phyloP scores from a whole-genome alignment of 2,329 filamentous ascomycete species.

The Aspergillus thermomutatus region DNA sequence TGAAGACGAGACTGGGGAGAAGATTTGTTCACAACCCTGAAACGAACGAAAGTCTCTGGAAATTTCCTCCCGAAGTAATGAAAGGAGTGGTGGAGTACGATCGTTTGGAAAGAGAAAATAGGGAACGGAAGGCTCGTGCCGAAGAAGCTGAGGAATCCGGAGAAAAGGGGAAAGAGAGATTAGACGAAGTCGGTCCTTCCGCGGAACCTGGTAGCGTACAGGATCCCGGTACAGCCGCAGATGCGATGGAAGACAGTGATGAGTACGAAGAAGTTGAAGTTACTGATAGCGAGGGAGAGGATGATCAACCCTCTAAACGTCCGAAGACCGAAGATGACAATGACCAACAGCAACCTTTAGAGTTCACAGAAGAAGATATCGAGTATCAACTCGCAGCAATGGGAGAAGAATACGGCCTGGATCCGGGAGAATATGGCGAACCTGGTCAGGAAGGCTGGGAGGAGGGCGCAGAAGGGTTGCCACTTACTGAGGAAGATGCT shows the following conservation, averaged over 20 bases:
- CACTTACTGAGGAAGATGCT: slow-evolving; percentile 72
- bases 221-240: slow-evolving; percentile 25
- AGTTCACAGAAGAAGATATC: slow-evolving; percentile 93
- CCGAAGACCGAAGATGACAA: slow-evolving; percentile 53
- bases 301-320: slow-evolving; percentile 52
- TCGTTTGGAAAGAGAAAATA: slow-evolving; percentile 67
- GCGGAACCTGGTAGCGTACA: slow-evolving; percentile 7
- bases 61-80: slow-evolving; percentile 83
- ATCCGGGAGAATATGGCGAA: slow-evolving; percentile 72
- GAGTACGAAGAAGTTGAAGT: slow-evolving; percentile 79
- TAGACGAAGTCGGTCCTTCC: slow-evolving; percentile 5
- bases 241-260: slow-evolving; percentile 55
- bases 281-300: slow-evolving; percentile 55
- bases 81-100: slow-evolving; percentile 68
- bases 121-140: slow-evolving; percentile 50
- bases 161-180: slow-evolving; percentile 6
- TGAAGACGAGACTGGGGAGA: slow-evolving; percentile 86
- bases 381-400: slow-evolving; percentile 87
- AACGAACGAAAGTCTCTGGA: slow-evolving; percentile 91
- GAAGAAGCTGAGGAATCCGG: slow-evolving; percentile 21
- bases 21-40: slow-evolving; percentile 85
- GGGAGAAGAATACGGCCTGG: slow-evolving; percentile 78
- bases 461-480: slow-evolving; percentile 67
- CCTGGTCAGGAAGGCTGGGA: slow-evolving; percentile 57
- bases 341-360: slow-evolving; percentile 52